A percentile compares a stretch with the other conserved stretches of the same genome.
phyloP scores from a whole-genome alignment of 164 flowering plant genomes.

The Vitis rotundifolia region DNA sequence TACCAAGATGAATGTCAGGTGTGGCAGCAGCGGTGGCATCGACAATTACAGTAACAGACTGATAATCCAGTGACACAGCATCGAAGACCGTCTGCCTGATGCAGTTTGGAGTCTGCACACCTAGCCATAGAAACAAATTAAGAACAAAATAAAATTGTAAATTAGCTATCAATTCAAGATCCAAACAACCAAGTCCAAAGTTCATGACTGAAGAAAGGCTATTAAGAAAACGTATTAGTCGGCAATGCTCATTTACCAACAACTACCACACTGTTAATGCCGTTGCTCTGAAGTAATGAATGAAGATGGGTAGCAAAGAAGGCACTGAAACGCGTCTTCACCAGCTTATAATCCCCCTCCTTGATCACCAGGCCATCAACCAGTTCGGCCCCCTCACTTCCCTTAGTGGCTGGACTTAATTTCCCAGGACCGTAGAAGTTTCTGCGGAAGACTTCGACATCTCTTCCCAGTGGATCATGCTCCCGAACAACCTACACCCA shows the following conservation, averaged over 20 bases:
- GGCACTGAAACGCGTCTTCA: conserved; percentile 92
- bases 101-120: conserved; percentile 98
- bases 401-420: conserved; percentile 64
- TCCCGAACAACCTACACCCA: conserved; percentile 85
- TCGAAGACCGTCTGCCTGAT: conserved; percentile 93
- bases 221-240: background rate
- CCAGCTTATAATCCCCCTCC: conserved; percentile 85
- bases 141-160: background rate
- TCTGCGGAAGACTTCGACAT: conserved; percentile 79
- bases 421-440: conserved; percentile 59
- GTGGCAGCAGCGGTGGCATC: conserved; percentile 98
- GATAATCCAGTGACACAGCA: conserved; percentile 87
- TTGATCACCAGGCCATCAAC: conserved; percentile 75
- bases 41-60: conserved; percentile 63
- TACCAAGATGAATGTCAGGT: conserved; percentile 78
- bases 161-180: no score
- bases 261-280: conserved; percentile 55
- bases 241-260: conserved; percentile 46
- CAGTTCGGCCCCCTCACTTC: conserved; percentile 74
- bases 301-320: conserved; percentile 90
- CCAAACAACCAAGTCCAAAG: background rate
- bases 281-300: conserved; percentile 59
- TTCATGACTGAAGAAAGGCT: background rate
- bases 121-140: conserved; percentile 26
- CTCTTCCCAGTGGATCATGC: conserved; percentile 89